Evolutionary conservation across 116 monocot species (phyloP), one percentile per base, ranked within the genome.

Genomic region (Cymodocea nodosa): DNA sequence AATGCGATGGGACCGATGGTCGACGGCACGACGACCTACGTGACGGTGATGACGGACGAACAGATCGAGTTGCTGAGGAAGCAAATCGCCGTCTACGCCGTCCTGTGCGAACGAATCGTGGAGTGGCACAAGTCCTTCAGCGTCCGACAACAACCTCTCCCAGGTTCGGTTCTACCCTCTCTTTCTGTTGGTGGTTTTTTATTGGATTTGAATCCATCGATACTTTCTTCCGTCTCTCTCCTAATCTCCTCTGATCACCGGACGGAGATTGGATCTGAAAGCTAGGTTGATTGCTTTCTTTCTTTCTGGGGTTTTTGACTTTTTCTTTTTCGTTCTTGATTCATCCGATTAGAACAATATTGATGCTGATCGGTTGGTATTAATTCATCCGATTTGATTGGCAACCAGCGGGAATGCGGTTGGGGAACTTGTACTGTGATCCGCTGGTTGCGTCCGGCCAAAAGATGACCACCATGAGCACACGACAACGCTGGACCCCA

Each of bases 401-500:
- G 68, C 2, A 54, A 59, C 59, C 52, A 93, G n/a, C n/a, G n/a
- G 93, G 83, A 68, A 83, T 79, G 83, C 79, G 86, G 64, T 77
- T 78, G 8, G 81, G 86, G 5, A 77, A 69, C 22, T 49, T 85
- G 50, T 81, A 80, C 35, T 74, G 77, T 64, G 86, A 89, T 75
- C 72, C 86, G 2, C 36, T 78, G 49, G 56, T 76, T 70, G 19
- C 73, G 10, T 56, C 83, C 35, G 74, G 73, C 67, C 83, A 83
- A 50, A 93, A 81, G 68, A 77, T 86, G 53, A 74, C 74, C 14
- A 54, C 75, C n/a, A 30, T 3, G 30, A 30, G 30, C 30, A 30
- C 44, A 10, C 81, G 93, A 63, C 89, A 83, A 48, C 79, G 93
- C 1, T 93, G 93, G 89, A 82, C 81, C 0, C 93, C 89, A 23